Evolutionary conservation across 345 rosid species (phyloP).

Genomic region (Zanthoxylum bungeanum): DNA sequence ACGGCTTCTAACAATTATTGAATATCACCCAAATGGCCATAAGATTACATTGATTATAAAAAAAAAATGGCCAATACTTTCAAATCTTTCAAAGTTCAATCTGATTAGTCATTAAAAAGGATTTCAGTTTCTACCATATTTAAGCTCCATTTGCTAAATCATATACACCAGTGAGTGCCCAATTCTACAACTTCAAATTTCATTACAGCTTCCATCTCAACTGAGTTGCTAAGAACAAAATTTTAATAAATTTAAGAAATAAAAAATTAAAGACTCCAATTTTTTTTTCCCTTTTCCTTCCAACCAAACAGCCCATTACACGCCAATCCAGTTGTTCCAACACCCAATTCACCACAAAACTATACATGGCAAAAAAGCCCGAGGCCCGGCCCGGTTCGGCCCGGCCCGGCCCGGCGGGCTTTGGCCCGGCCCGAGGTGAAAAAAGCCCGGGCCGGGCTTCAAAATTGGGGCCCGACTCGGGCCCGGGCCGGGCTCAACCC

Average conservation of each 20-base stretch:
- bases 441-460: no score
- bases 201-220: neutral
- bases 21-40: no score
- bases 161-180: neutral
- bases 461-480: no score
- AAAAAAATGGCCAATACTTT: neutral
- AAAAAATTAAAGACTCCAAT: neutral
- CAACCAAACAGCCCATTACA: neutral
- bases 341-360: neutral
- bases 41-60: neutral
- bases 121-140: neutral
- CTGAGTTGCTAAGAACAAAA: neutral
- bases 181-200: neutral
- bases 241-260: neutral
- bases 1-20: neutral
- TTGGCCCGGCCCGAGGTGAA: no score
- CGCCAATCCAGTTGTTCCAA: neutral
- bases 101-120: neutral
- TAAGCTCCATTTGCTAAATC: neutral
- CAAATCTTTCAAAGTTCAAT: neutral
- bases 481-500: no score
- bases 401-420: no score
- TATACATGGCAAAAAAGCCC: no score
- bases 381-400: no score
- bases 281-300: neutral